Conservation (phyloP, 225 moss, liverwort and hornwort genomes). For the Rhytidiadelphus loreus region DNA sequence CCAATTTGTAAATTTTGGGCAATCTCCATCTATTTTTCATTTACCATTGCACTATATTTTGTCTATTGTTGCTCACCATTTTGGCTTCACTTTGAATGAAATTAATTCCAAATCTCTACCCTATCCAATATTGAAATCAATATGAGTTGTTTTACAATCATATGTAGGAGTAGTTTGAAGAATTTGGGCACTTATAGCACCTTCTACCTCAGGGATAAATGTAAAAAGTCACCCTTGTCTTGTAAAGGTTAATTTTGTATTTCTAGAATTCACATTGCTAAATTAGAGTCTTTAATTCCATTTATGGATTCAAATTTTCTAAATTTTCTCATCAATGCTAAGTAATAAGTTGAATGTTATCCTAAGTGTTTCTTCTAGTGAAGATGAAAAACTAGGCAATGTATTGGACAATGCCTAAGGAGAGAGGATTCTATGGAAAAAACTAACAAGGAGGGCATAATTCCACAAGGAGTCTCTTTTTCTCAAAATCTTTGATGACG, state of each 20-base stretch:
- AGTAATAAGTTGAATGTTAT: background rate
- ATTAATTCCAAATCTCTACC: background rate
- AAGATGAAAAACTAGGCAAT: background rate
- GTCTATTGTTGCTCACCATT: rapidly evolving
- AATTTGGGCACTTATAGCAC: background rate
- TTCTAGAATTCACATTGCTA: background rate
- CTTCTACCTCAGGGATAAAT: too few relatives aligned
- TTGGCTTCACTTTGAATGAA: background rate
- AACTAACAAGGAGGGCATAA: rapidly evolving
- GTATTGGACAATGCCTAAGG: background rate
- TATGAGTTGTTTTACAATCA: background rate
- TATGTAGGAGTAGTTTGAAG: rapidly evolving
- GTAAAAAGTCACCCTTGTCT: background rate
- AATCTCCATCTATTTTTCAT: background rate
- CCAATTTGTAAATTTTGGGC: background rate
- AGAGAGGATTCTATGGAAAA: rapidly evolving
- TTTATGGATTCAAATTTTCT: too few relatives aligned
- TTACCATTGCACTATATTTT: background rate
- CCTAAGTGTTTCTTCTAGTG: background rate
- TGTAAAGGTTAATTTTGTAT: background rate
- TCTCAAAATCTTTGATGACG: rapidly evolving
- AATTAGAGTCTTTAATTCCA: background rate
- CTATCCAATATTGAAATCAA: background rate
- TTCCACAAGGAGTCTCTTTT: rapidly evolving
- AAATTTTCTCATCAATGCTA: background rate